Evolutionary conservation across 805 yeast genomes (phyloP).

Genomic region (Ogataea nonfermentans): DNA sequence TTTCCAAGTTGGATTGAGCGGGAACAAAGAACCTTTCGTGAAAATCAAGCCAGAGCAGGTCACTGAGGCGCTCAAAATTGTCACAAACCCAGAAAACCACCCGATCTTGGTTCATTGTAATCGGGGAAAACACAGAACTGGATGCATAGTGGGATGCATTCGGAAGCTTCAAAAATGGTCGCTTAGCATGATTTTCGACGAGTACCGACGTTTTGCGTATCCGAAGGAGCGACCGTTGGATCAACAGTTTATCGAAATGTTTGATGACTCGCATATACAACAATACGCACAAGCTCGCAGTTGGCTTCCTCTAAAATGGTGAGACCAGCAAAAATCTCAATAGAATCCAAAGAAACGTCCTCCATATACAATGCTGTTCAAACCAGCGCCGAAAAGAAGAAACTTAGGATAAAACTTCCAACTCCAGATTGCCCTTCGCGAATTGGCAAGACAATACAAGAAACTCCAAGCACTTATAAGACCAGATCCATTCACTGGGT

Average conservation of each 20-base stretch:
- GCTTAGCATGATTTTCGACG: constrained; percentile 90
- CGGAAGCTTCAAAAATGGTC: constrained; percentile 91
- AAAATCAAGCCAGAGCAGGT: constrained; percentile 64
- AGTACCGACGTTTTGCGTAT: constrained; percentile 88
- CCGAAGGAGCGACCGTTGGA: constrained; percentile 96
- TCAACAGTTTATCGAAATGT: constrained; percentile 92
- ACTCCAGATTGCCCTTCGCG: constrained; percentile 53
- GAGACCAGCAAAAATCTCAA: constrained; percentile 7
- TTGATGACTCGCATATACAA: constrained; percentile 63
- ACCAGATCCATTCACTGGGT: constrained; percentile 75
- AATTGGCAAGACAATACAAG: constrained; percentile 70
- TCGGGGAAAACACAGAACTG: constrained; percentile 95
- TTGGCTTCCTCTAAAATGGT: constrained; percentile 75
- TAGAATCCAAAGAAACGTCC: constrained; percentile 55
- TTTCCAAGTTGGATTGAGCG: constrained; percentile 89
- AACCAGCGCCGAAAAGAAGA: constrained; percentile 55
- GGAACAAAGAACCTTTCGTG: constrained; percentile 93
- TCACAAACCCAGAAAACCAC: constrained; percentile 81
- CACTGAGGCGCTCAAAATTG: constrained; percentile 77
- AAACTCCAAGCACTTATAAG: constrained; percentile 79
- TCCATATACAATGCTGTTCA: constrained; percentile 68
- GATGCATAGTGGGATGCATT: constrained; percentile 92
- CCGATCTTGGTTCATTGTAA: constrained; percentile 94
- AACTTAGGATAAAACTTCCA: constrained; percentile 61
- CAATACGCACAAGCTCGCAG: constrained; percentile 48